A percentile compares a stretch with the other conserved stretches of the same genome.
phyloP scores from a whole-genome alignment of 164 flowering plant genomes.

The Buxus sempervirens region DNA sequence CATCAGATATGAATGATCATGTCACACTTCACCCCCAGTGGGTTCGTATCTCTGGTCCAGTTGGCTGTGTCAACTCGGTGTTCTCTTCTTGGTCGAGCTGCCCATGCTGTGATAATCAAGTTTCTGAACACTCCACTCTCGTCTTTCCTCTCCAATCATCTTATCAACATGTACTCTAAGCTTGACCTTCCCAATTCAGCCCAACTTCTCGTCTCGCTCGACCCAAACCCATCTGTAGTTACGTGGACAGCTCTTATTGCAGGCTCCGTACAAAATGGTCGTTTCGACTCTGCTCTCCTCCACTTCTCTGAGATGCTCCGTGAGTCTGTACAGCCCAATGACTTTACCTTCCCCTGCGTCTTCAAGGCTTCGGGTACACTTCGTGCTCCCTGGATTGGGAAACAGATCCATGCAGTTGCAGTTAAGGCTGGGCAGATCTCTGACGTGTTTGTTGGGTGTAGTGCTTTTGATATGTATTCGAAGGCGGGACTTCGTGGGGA shows the following conservation, averaged over 20 bases:
- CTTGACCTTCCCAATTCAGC: neutral
- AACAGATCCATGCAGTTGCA: neutral
- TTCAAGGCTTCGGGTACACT: neutral
- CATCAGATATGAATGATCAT: conserved; percentile 2
- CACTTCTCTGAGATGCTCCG: neutral
- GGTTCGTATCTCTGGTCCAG: neutral
- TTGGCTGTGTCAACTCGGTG: neutral
- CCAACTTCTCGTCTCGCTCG: neutral
- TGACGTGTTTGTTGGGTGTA: neutral
- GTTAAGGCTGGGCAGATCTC: neutral
- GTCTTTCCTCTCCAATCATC: neutral
- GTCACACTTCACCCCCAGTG: conserved; percentile 11
- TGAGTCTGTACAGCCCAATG: neutral
- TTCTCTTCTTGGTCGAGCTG: neutral
- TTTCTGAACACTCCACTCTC: neutral
- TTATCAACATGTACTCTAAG: neutral
- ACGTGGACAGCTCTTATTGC: neutral
- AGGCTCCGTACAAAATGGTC: neutral
- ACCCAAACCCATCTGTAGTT: neutral
- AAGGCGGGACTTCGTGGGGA: neutral
- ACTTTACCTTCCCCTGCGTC: neutral
- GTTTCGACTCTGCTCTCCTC: neutral
- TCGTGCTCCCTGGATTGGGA: neutral
- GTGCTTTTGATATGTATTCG: neutral
- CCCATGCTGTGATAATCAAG: neutral